Evolutionary conservation across 768 basidiomycete genomes (phyloP).

Genomic region (Hypholoma sublateritium): DNA sequence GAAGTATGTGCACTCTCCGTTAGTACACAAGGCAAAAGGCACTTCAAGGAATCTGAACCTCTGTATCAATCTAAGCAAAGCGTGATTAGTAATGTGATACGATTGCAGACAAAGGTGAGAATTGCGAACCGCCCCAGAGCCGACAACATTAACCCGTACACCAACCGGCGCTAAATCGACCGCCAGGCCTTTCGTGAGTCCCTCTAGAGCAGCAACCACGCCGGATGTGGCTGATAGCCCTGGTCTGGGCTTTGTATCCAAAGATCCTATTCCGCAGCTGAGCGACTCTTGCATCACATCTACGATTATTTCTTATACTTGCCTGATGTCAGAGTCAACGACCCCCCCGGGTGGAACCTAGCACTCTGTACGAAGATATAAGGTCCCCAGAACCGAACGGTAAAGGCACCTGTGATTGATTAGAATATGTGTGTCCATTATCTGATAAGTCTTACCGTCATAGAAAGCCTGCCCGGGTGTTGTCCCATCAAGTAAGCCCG

Average conservation of each 20-base stretch:
- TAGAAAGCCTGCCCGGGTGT: background rate
- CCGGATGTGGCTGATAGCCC: background rate
- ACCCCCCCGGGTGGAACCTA: constrained; percentile 1
- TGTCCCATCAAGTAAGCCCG: background rate
- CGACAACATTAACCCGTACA: constrained; percentile 1
- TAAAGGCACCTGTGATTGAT: background rate
- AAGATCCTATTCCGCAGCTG: background rate
- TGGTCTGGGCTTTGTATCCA: background rate
- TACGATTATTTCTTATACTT: too few species aligned
- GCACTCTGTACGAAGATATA: constrained; percentile 1
- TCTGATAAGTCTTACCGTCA: too few species aligned
- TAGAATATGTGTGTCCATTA: too few species aligned
- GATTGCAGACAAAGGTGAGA: background rate
- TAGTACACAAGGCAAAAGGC: too few species aligned
- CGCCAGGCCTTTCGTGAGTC: background rate
- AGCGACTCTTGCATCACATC: background rate
- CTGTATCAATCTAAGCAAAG: background rate
- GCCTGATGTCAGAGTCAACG: constrained; percentile 4
- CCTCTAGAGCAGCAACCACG: background rate
- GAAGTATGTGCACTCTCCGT: too few species aligned
- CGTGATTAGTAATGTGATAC: too few species aligned
- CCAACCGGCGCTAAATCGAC: constrained; percentile 5
- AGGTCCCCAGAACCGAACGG: constrained; percentile 7
- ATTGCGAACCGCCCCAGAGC: background rate
- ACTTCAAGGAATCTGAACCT: background rate